Evolutionary conservation across 1,139 yeast genomes (phyloP).

Genomic region (Candida dubliniensis): DNA sequence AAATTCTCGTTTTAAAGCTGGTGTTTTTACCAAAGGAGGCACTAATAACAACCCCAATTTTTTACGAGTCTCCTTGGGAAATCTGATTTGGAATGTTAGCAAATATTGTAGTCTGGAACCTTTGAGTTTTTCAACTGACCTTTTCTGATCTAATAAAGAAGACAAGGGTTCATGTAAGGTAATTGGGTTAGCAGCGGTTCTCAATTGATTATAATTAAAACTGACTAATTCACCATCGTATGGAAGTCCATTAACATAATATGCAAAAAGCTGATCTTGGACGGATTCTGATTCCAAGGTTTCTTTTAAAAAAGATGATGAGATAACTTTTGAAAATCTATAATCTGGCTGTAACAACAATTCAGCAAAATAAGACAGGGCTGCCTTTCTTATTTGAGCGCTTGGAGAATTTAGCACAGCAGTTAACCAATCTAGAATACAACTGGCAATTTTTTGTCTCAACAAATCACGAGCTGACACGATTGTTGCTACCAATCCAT

Average conservation of each 20-base stretch:
- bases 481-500: slow-evolving; percentile 59
- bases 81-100: slow-evolving; percentile 56
- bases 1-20: slow-evolving; percentile 45
- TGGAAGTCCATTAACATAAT: slow-evolving; percentile 35
- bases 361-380: slow-evolving; percentile 24
- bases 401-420: slow-evolving; percentile 35
- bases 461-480: slow-evolving; percentile 46
- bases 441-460: slow-evolving; percentile 46
- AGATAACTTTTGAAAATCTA: slow-evolving; percentile 27
- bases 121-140: slow-evolving; percentile 10
- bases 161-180: slow-evolving; percentile 9
- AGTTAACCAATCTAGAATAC: slow-evolving; percentile 51
- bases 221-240: slow-evolving; percentile 28
- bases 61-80: slow-evolving; percentile 50
- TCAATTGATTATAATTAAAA: slow-evolving; percentile 16
- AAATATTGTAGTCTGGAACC: slow-evolving; percentile 54
- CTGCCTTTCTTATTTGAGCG: slow-evolving; percentile 24
- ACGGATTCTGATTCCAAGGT: slow-evolving; percentile 4
- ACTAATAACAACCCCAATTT: slow-evolving; percentile 47
- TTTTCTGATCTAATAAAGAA: slow-evolving; percentile 1
- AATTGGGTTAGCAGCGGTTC: slow-evolving; percentile 7
- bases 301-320: slow-evolving; percentile 18
- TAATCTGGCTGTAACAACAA: slow-evolving; percentile 31
- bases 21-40: slow-evolving; percentile 54
- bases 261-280: slow-evolving; percentile 18